Evolutionary conservation across 495 filamentous ascomycete genomes (phyloP).

Genomic region (Lentithecium fluviatile): DNA sequence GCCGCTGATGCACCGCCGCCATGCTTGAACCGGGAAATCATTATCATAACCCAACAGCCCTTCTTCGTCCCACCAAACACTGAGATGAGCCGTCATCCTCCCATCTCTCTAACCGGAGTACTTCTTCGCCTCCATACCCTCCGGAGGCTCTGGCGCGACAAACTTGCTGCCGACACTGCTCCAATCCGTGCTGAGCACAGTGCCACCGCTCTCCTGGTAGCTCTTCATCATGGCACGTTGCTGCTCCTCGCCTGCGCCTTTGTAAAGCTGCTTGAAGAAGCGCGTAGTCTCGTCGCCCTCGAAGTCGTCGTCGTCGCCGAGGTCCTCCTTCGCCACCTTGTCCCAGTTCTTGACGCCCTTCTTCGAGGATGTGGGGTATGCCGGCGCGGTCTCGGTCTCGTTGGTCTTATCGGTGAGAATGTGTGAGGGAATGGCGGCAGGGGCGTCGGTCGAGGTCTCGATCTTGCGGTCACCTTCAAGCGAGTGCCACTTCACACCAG

Average conservation of each 20-base stretch:
- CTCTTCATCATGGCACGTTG: conserved; percentile 97
- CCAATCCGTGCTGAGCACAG: conserved; percentile 92
- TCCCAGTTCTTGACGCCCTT: conserved; percentile 91
- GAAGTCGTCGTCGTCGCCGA: conserved; percentile 58
- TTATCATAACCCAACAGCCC: no score
- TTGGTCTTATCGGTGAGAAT: conserved; percentile 15
- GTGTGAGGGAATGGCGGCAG: conserved; percentile 16
- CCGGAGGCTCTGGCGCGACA: conserved; percentile 72
- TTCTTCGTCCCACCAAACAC: no score
- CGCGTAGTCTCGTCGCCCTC: conserved; percentile 68
- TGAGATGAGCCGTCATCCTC: no score
- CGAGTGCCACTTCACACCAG: conserved; percentile 72
- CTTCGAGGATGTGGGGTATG: conserved; percentile 87
- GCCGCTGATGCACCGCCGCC: no score
- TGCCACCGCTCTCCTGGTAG: conserved; percentile 89
- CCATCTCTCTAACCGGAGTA: not conserved
- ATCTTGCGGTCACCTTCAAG: conserved; percentile 56
- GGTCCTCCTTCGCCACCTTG: conserved; percentile 58
- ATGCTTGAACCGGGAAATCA: no score
- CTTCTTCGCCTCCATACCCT: conserved; percentile 72
- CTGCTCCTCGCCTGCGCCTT: conserved; percentile 73
- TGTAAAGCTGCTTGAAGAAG: conserved; percentile 93
- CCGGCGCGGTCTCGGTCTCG: conserved; percentile 44
- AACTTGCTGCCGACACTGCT: conserved; percentile 70
- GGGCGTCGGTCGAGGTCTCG: conserved; percentile 22